Conservation (phyloP, 306 rosid genomes). For the Begonia peltatifolia region DNA sequence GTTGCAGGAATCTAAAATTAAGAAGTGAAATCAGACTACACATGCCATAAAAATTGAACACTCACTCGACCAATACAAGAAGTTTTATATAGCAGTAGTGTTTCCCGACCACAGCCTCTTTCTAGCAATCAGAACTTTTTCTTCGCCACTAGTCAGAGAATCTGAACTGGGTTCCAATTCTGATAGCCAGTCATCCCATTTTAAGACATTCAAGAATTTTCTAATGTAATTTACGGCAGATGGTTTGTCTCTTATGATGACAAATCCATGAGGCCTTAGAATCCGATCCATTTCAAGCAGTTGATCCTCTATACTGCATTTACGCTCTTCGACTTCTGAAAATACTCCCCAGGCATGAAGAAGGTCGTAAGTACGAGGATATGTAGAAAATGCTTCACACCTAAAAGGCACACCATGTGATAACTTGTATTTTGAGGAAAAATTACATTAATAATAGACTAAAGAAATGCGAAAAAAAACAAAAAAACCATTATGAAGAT, state of each 20-base stretch:
- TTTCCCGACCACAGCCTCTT: conserved; percentile 31
- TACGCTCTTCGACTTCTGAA: conserved; percentile 31
- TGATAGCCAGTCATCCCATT: conserved; percentile 53
- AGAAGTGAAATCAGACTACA: too few species aligned
- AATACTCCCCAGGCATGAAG: conserved; percentile 51
- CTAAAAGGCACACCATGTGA: conserved; percentile 11
- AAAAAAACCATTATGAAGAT: too few species aligned
- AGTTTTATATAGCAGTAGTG: too few species aligned
- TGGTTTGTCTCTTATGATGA: conserved; percentile 44
- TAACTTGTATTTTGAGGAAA: neutral
- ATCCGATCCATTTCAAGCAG: conserved; percentile 53
- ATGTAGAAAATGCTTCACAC: conserved; percentile 62
- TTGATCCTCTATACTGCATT: conserved; percentile 40
- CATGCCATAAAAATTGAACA: too few species aligned
- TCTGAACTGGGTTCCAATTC: conserved; percentile 40
- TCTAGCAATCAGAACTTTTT: conserved; percentile 45
- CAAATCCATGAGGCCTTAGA: conserved; percentile 43
- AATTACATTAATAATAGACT: too few species aligned
- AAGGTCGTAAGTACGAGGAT: conserved; percentile 55
- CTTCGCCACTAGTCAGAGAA: conserved; percentile 34
- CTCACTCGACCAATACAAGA: too few species aligned
- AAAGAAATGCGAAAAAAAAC: too few species aligned
- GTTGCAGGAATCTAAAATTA: too few species aligned
- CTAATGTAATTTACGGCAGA: conserved; percentile 27
- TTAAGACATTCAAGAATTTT: conserved; percentile 30